Evolutionary conservation across 176 grass and related monocot genomes (phyloP), one percentile per base, ranked within the genome.

Genomic region (Rhynchospora breviuscula): DNA sequence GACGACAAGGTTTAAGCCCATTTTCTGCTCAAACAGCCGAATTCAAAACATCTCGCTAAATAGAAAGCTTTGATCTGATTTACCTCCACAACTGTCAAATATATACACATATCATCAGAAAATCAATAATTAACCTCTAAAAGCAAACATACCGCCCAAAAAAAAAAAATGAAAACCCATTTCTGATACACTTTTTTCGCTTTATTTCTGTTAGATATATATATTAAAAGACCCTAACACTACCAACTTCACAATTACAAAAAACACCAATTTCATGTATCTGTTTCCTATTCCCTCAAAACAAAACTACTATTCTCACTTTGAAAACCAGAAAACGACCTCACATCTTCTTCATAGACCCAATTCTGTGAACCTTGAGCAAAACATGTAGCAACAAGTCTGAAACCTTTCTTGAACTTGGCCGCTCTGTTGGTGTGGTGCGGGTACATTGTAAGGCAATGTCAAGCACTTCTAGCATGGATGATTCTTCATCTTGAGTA

Each of bases 371-470:
- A 80, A 90, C 86, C 89, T 91, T 89, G 35, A 88, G 84, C 18
- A 88, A 90, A 48, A 93, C 56, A 84, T 93, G 93, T 21, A 93
- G 86, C 57, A 99, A 84, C 74, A 88, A 85, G 23, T 99, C 96
- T 17, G 93, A 93, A 48, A 95, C 93, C 77, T 92, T 91, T 67
- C 96, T 78, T 0, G 91, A 90, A 66, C 86, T 99, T 5, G 93
- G 96, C 83, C 96, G 77, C 80, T 99, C 96, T 31, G 67, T 87
- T 1, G 96, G 88, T 15, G 86, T 59, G 7, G 57, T 77, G 79
- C 54, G 85, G 0, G 96, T 99, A 81, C 96, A 99, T 66, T 88
- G 88, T 53, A 98, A 85, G 25, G 95, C 91, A 85, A 93, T 82
- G 26, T 93, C 48, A 9, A 98, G 91, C 58, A 98, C 75, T 79